These are phyloP conservation scores for Didymella arachidicola DNA, from an alignment of 2,329 filamentous ascomycete species.

Conservation along the genomic window DNA sequence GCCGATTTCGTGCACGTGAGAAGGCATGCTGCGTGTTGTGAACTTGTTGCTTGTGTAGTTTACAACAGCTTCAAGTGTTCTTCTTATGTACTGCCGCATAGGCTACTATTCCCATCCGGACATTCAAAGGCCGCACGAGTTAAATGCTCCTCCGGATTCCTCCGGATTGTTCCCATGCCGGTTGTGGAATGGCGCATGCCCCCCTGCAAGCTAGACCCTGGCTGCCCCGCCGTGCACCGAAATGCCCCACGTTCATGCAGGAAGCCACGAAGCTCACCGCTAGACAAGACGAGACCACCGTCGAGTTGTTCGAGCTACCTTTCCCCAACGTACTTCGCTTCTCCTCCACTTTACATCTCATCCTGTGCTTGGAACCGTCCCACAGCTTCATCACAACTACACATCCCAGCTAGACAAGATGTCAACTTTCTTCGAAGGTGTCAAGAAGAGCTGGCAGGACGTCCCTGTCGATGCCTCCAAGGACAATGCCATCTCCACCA, in stretches of 20 bases:
- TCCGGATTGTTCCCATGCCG: conserved; percentile 15
- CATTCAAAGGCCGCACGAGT: conserved; percentile 23
- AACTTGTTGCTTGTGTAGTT: not conserved
- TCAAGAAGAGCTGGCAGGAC: conserved; percentile 83
- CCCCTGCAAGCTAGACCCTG: conserved; percentile 21
- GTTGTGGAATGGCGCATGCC: conserved; percentile 8
- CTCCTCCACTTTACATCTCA: not conserved
- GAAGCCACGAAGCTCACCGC: conserved; percentile 26
- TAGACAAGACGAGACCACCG: conserved; percentile 22
- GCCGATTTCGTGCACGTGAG: conserved; percentile 28
- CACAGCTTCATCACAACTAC: not conserved
- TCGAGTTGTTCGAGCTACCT: conserved; percentile 13
- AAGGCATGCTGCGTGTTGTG: conserved; percentile 32
- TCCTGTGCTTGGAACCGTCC: not conserved
- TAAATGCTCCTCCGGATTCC: conserved; percentile 10
- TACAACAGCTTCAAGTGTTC: conserved; percentile 1
- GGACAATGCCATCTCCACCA: conserved; percentile 80
- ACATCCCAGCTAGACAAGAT: conserved; percentile 30
- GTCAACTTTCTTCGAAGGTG: conserved; percentile 81
- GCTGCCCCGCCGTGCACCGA: conserved; percentile 21
- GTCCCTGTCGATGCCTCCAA: conserved; percentile 78
- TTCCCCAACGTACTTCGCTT: conserved; percentile 5
- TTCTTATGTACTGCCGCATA: conserved; percentile 16
- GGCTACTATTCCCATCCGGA: conserved; percentile 12
- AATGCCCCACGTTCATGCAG: conserved; percentile 22